Conservation (phyloP, 2,329 filamentous ascomycete species). For the Curvularia eragrostidis region DNA sequence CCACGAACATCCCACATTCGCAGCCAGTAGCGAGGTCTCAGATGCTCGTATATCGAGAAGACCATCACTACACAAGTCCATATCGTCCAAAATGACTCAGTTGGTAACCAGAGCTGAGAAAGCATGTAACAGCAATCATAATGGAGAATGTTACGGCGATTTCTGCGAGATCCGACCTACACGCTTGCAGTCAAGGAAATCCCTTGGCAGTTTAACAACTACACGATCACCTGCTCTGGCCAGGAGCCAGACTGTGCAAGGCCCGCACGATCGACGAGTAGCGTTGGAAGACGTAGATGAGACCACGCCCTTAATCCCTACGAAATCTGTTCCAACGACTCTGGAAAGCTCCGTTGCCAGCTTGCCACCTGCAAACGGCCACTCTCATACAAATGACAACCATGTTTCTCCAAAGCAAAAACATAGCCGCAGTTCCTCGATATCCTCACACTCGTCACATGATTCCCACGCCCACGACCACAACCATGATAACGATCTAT, state of each 20-base stretch:
- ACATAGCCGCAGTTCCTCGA: constrained; percentile 23
- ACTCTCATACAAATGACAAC: constrained; percentile 9
- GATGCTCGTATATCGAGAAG: constrained; percentile 27
- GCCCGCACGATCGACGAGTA: constrained; percentile 37
- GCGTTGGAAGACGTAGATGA: constrained; percentile 42
- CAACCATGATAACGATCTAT: constrained; percentile 11
- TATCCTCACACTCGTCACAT: constrained; percentile 8
- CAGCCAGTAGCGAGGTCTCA: constrained; percentile 23
- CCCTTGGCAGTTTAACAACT: constrained; percentile 23
- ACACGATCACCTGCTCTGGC: constrained; percentile 28
- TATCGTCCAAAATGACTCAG: constrained; percentile 56
- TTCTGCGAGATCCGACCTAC: constrained; percentile 51
- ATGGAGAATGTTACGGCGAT: constrained; percentile 67
- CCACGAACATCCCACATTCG: constrained; percentile 27
- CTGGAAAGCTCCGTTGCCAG: constrained; percentile 32
- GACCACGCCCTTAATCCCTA: constrained; percentile 29
- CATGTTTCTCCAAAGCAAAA: constrained; percentile 16
- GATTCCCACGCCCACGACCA: constrained; percentile 11
- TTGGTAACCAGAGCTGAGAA: constrained; percentile 56
- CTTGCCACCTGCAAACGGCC: constrained; percentile 22
- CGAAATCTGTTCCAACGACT: constrained; percentile 33
- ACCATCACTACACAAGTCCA: constrained; percentile 51
- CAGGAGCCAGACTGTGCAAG: constrained; percentile 34
- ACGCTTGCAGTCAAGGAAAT: constrained; percentile 31
- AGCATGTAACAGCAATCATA: constrained; percentile 62